Conservation (phyloP, 2,329 filamentous ascomycete species). For the Colletotrichum noveboracense region DNA sequence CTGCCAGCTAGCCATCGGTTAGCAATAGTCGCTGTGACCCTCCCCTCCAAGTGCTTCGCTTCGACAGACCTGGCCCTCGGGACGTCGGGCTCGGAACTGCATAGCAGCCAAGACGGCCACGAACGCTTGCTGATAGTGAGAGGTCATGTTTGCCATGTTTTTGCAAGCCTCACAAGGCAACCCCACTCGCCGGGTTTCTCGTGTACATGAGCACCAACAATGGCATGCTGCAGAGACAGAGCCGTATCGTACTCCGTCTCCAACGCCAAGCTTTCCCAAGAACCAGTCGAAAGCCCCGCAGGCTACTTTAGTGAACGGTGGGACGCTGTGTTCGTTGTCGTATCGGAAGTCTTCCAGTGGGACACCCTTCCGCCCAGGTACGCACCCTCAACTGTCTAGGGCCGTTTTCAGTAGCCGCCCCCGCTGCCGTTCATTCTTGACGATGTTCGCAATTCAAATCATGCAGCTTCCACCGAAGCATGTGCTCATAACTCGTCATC, state of each 20-base stretch:
- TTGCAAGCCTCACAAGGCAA: background rate
- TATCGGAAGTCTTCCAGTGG: constrained; percentile 20
- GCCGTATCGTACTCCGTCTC: background rate
- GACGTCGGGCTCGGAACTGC: background rate
- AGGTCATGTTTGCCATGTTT: background rate
- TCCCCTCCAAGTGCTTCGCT: background rate
- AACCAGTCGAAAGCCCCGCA: background rate
- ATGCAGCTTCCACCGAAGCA: background rate
- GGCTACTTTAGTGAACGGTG: constrained; percentile 5
- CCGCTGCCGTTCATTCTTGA: background rate
- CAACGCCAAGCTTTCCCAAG: constrained; percentile 17
- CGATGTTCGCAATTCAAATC: background rate
- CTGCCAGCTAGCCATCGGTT: background rate
- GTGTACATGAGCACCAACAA: background rate
- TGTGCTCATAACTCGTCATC: constrained; percentile 5
- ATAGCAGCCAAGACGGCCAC: background rate
- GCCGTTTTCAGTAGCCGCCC: constrained; percentile 1
- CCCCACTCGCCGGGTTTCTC: background rate
- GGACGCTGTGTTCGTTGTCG: background rate
- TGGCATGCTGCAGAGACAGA: background rate
- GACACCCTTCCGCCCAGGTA: background rate
- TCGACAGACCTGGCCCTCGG: background rate
- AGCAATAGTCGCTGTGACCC: background rate
- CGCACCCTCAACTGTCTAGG: background rate
- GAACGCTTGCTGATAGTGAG: background rate